Evolutionary conservation across 345 rosid species (phyloP).

Genomic region (Pugionium cornutum): DNA sequence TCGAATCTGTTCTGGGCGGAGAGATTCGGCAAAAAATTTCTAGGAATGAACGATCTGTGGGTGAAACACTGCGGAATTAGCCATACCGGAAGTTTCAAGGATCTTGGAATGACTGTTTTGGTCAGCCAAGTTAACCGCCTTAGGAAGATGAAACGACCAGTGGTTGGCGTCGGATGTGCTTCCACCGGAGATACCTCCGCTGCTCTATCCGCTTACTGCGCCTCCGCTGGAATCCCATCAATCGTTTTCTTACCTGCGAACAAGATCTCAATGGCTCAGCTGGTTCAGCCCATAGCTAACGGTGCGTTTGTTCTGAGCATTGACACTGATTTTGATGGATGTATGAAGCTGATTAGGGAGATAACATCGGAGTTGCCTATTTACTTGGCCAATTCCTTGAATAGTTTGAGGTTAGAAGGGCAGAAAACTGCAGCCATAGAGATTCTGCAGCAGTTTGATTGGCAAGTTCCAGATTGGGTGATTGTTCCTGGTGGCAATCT

Average conservation of each 20-base stretch:
- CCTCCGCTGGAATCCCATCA: constrained; percentile 86
- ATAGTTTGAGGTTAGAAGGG: constrained; percentile 84
- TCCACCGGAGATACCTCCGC: constrained; percentile 96
- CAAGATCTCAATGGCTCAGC: constrained; percentile 87
- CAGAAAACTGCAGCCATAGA: constrained; percentile 91
- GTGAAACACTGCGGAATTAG: constrained; percentile 93
- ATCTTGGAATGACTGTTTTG: constrained; percentile 90
- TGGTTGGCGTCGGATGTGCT: constrained; percentile 90
- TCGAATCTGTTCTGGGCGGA: constrained; percentile 96
- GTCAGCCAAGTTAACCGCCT: constrained; percentile 88
- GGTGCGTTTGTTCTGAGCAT: constrained; percentile 90
- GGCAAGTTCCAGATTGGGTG: constrained; percentile 97
- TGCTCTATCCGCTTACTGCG: constrained; percentile 83
- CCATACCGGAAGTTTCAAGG: constrained; percentile 92
- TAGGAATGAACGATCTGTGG: constrained; percentile 87
- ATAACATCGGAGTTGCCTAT: constrained; percentile 78
- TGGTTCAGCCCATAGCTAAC: constrained; percentile 90
- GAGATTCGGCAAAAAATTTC: constrained; percentile 68
- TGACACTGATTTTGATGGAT: constrained; percentile 89
- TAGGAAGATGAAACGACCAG: constrained; percentile 64
- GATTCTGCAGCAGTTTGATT: constrained; percentile 89
- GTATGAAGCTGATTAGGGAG: constrained; percentile 84
- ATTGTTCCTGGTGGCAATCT: constrained; percentile 89
- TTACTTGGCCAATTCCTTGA: constrained; percentile 81
- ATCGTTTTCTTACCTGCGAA: constrained; percentile 82